Evolutionary conservation across 2,329 filamentous ascomycete genomes (phyloP), one percentile per base, ranked within the genome.

Genomic region (Myriosclerotinia duriaeana): DNA sequence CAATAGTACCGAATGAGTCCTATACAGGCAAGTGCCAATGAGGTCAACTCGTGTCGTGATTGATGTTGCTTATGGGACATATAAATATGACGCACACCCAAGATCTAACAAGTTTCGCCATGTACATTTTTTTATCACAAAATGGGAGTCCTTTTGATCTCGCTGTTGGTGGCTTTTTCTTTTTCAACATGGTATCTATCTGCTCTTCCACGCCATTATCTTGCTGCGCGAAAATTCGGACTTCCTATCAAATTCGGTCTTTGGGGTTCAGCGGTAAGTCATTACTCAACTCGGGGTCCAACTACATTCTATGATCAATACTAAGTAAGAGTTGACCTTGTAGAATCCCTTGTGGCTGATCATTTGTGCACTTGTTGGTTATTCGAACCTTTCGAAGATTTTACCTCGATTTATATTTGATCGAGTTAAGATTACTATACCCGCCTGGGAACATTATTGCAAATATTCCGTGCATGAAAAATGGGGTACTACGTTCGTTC

Each of bases 381-480:
- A 53, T 15, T 60, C 42, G 5, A 48, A 6, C n/a, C 17, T 60
- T 11, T 48, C 40, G 5, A 67, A 46, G 26, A 53, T 65, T 53
- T 62, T 69, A 48, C 67, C 65, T 52, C 56, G 50, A 64, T 67
- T 62, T 46, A 53, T 67, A 22, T 65, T 65, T 38, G 56, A 69
- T 46, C 56, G 67, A 17, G 17, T 69, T 11, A 65, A 61, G 34
- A 62, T 69, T 8, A 69, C 65, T 3, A 69, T 67, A 26, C 64
- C 64, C 44, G 67, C 65, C 26, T 65, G 58, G 40, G 67, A 69
- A 63, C 66, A 67, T 26, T 66, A 69, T 48, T 66, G 66, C 15
- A 61, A 65, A 50, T 58, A 65, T 62, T 66, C 36, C 44, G 54
- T 62, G 7, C 61, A 66, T 67, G 54, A 69, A 20, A 66, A 66